Evolutionary conservation across 1,284 basidiomycete genomes (phyloP), one percentile per base, ranked within the genome.

Genomic region (Lentinus polychrous): DNA sequence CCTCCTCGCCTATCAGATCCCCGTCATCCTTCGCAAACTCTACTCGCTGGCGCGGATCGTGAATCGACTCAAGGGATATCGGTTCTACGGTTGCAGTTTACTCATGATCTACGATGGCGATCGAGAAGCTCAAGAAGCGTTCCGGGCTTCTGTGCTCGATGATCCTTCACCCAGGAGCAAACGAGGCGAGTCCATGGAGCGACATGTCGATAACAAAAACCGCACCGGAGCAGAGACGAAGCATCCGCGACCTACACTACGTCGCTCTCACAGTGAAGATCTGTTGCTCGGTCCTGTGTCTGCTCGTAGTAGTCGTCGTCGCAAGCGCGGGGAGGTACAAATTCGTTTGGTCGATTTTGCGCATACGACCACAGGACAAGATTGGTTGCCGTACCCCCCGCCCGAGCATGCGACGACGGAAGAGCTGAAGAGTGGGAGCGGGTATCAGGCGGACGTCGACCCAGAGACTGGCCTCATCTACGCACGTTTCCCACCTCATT

Each of bases 261-360:
- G 86, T 41, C 80, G 86, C 37, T 79, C 83, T 6, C 81, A 86
- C 54, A 88, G 84, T 55, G 86, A 90, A 61, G 84, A 90, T 60
- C 64, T 89, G 23, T 72, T 87, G 37, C 64, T 78, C 10, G 83
- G 83, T 1, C 76, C 85, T 18, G 71, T 79, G 18, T 75, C 73
- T 0, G 80, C 80, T 61, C 79, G 80, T 33, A 75, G 76, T 22
- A 72, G 69, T 47, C 74, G 74, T 18, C 78, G 76, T 49, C 76
- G 80, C 42, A 84, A 83, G 60, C 82, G 91, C 18, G 96, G 96
- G 36, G 93, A 96, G 66, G 81, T 99, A 51, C 93, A 91, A 60
- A 90, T 99, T 55, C 90, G 94, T 23, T 84, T 99, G 49, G 96
- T 99, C 51, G 95, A 99, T 68, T 99, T 99, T 70, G 96, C 95